Evolutionary conservation across 148 eudicot genomes (phyloP).

Genomic region (Rhododendron henanense): DNA sequence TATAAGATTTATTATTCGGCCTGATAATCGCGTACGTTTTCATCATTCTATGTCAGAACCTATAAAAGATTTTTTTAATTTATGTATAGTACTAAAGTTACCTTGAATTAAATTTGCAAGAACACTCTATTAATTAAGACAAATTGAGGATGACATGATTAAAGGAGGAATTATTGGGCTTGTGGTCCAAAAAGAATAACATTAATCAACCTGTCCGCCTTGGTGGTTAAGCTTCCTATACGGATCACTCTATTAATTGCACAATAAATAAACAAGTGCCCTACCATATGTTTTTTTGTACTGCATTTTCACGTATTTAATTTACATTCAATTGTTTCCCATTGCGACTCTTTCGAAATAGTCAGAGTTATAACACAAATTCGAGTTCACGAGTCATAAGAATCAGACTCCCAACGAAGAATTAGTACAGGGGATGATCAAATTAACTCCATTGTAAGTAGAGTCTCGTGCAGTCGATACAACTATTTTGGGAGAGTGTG

Average conservation of each 20-base stretch:
- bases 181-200: constrained; percentile 36
- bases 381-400: neutral
- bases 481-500: neutral
- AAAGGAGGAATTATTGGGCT: constrained; percentile 13
- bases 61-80: neutral
- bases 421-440: neutral
- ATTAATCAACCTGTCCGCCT: constrained; percentile 1
- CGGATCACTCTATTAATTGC: constrained; percentile 3
- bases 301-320: neutral
- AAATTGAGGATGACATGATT: constrained; percentile 15
- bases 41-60: neutral
- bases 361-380: neutral
- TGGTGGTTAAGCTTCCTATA: constrained; percentile 13
- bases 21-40: neutral
- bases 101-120: neutral
- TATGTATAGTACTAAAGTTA: neutral
- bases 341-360: neutral
- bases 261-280: constrained; percentile 15
- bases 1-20: neutral
- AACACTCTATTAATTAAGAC: neutral
- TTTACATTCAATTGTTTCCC: constrained; percentile 7
- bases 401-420: neutral
- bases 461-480: neutral
- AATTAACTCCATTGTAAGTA: neutral
- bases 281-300: constrained; percentile 14